A percentile compares a stretch with the other conserved stretches of the same genome.
Conservation (phyloP, 2,329 filamentous ascomycete genomes). For the Ophiocordyceps sinensis region DNA sequence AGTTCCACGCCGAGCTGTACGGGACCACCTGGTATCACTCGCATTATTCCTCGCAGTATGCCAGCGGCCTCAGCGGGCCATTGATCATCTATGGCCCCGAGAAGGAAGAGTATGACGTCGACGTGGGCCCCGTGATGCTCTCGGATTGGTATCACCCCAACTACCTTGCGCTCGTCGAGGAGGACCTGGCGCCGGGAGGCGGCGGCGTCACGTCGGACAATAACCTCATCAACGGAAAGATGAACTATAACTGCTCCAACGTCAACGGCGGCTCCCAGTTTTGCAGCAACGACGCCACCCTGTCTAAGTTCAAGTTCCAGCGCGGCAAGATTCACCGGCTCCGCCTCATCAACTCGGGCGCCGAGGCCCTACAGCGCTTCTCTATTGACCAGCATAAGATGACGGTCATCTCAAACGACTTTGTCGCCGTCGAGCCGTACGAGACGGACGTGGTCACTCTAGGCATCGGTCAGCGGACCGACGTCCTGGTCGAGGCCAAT, state of each 20-base stretch:
- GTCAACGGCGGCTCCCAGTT: slow-evolving; percentile 20
- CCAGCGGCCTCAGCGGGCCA: slow-evolving; percentile 45
- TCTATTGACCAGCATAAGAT: slow-evolving; percentile 46
- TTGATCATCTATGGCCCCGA: slow-evolving; percentile 43
- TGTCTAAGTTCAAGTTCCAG: slow-evolving; percentile 36
- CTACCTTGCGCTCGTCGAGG: slow-evolving; percentile 32
- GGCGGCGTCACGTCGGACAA: slow-evolving; percentile 32
- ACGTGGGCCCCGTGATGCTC: slow-evolving; percentile 38
- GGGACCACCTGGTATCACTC: slow-evolving; percentile 46
- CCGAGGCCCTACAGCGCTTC: slow-evolving; percentile 36
- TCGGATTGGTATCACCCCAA: slow-evolving; percentile 48
- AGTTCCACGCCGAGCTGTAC: slow-evolving; percentile 37
- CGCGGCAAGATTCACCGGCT: slow-evolving; percentile 41
- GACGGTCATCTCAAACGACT: slow-evolving; percentile 51
- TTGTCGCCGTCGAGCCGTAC: slow-evolving; percentile 48
- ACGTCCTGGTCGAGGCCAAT: slow-evolving; percentile 33
- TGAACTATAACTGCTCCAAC: slow-evolving; percentile 35
- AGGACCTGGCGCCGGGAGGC: slow-evolving; percentile 25
- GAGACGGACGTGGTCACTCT: slow-evolving; percentile 46
- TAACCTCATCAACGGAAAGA: slow-evolving; percentile 50
- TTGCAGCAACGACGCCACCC: slow-evolving; percentile 31
- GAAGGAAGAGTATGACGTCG: slow-evolving; percentile 42
- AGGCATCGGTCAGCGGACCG: slow-evolving; percentile 38
- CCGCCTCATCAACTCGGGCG: slow-evolving; percentile 42
- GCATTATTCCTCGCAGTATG: slow-evolving; percentile 44